Percentiles rank a stretch among this genome's conserved stretches.
These are phyloP conservation scores for Tranzscheliella williamsii DNA, from an alignment of 1,284 basidiomycete genomes.

Conservation along the genomic window DNA sequence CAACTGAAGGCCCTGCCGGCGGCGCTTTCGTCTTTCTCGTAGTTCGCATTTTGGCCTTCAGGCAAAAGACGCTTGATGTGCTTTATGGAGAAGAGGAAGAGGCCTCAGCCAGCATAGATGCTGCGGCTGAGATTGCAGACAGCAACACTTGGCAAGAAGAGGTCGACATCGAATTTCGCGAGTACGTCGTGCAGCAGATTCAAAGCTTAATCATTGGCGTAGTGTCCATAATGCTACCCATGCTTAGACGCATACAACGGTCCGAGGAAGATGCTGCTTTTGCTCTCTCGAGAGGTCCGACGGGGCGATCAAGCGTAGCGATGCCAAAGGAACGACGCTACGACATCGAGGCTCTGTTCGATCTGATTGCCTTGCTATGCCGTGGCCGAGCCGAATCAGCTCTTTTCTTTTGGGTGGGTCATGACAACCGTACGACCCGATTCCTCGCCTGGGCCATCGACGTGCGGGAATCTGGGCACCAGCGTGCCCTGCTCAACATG, in stretches of 20 bases:
- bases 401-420: conserved; percentile 51
- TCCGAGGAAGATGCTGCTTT: conserved; percentile 59
- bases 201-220: conserved; percentile 43
- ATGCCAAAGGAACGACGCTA: conserved; percentile 55
- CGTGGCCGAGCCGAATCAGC: conserved; percentile 49
- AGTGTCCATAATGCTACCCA: conserved; percentile 48
- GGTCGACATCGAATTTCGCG: conserved; percentile 52
- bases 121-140: conserved; percentile 44
- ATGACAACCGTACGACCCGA: conserved; percentile 63
- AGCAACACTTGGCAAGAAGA: conserved; percentile 60
- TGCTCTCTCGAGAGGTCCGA: conserved; percentile 30
- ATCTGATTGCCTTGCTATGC: conserved; percentile 53
- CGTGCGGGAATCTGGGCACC: conserved; percentile 55
- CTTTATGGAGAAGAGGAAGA: conserved; percentile 68
- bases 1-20: conserved; percentile 72
- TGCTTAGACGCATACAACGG: conserved; percentile 56
- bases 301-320: conserved; percentile 9
- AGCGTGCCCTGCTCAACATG: conserved; percentile 58
- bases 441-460: conserved; percentile 60
- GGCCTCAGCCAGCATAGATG: conserved; percentile 36
- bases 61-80: conserved; percentile 52
- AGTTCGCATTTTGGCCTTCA: conserved; percentile 59
- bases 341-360: conserved; percentile 60
- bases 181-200: conserved; percentile 55
- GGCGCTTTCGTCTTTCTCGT: conserved; percentile 79